Percentiles rank a stretch among this genome's conserved stretches.
phyloP scores from a whole-genome alignment of 31 red algal genomes.

The Endocladia muricata region DNA sequence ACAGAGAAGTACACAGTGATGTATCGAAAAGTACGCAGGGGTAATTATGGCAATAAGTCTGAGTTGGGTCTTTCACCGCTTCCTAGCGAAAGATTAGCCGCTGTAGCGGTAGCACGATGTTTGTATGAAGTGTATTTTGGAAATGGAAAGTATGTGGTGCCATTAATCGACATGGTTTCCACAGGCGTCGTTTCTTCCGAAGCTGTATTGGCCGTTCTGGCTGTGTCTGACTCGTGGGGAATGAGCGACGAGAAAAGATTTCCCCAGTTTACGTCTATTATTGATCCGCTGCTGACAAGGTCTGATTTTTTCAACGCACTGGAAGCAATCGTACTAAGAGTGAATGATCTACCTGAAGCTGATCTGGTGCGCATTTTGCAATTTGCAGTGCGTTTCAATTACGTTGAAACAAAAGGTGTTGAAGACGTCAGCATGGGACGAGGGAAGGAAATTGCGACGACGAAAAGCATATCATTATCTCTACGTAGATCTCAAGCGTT shows the following conservation, averaged over 20 bases:
- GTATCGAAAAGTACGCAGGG: neutral
- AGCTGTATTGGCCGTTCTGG: conserved; percentile 47
- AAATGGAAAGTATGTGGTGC: conserved; percentile 40
- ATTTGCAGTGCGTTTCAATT: conserved; percentile 4
- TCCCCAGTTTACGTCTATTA: conserved; percentile 14
- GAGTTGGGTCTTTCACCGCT: neutral
- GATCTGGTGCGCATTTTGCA: conserved; percentile 41
- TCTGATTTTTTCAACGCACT: conserved; percentile 22
- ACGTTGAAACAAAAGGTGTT: neutral
- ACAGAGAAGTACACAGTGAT: neutral
- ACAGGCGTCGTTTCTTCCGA: conserved; percentile 64
- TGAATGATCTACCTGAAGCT: conserved; percentile 28
- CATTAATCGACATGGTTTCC: conserved; percentile 55
- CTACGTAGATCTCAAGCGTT: neutral
- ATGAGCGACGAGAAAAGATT: conserved; percentile 1
- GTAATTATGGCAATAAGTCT: neutral
- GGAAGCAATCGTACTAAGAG: conserved; percentile 17
- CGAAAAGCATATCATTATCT: neutral
- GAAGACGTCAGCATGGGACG: neutral
- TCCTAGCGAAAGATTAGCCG: conserved; percentile 58
- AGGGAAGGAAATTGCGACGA: neutral
- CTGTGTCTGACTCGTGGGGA: conserved; percentile 38
- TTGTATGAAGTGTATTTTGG: conserved; percentile 44
- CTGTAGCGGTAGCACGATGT: conserved; percentile 52
- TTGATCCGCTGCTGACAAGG: conserved; percentile 20